Evolutionary conservation across 1,284 basidiomycete species (phyloP).

Genomic region (Ceratobasidium sp.): DNA sequence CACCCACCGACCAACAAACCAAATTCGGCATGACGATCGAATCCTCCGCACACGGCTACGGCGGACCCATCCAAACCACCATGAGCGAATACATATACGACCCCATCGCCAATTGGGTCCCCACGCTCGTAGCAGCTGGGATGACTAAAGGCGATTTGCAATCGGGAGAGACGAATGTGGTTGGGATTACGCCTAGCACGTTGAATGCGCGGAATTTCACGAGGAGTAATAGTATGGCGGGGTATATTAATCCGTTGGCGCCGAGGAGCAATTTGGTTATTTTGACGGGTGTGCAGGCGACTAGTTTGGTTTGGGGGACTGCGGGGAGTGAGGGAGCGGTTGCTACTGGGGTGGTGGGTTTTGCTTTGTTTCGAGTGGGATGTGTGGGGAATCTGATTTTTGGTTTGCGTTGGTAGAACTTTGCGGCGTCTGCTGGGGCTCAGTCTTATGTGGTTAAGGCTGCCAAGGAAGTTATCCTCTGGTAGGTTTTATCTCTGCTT

Average conservation of each 20-base stretch:
- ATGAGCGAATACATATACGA: constrained; percentile 54
- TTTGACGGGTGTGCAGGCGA: constrained; percentile 39
- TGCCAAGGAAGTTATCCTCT: constrained; percentile 71
- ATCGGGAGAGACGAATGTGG: constrained; percentile 34
- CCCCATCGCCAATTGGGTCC: constrained; percentile 57
- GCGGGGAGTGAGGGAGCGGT: constrained; percentile 14
- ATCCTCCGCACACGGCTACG: constrained; percentile 58
- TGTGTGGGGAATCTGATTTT: neutral
- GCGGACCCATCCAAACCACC: constrained; percentile 60
- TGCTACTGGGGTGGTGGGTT: constrained; percentile 24
- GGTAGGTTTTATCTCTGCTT: neutral
- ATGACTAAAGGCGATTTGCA: constrained; percentile 36
- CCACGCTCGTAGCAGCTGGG: constrained; percentile 25
- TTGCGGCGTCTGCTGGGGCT: constrained; percentile 28
- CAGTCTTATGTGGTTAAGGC: constrained; percentile 58
- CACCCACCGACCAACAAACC: constrained; percentile 51
- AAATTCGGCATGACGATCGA: constrained; percentile 57
- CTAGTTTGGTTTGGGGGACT: constrained; percentile 28
- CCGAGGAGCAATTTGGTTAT: constrained; percentile 33
- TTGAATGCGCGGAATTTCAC: constrained; percentile 41
- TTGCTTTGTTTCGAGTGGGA: too few relatives aligned
- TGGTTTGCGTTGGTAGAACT: neutral
- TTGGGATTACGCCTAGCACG: constrained; percentile 28
- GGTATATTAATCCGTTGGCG: constrained; percentile 27
- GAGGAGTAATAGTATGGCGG: constrained; percentile 43